A percentile compares a stretch with the other conserved stretches of the same genome.
These are phyloP conservation scores for Styphnolobium japonicum DNA, from an alignment of 306 rosid species.

Conservation along the genomic window DNA sequence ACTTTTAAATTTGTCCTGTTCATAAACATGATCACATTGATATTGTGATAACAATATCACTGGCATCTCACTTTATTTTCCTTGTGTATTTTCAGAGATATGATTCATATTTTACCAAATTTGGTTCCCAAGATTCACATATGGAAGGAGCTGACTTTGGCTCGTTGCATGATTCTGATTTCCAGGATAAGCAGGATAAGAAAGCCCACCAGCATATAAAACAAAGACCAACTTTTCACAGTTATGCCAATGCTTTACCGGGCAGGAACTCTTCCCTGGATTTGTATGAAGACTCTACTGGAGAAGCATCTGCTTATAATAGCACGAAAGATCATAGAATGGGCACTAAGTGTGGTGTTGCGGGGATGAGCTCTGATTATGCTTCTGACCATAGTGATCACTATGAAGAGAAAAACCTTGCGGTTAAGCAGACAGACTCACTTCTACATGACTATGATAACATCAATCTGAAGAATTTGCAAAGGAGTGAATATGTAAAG, in stretches of 20 bases:
- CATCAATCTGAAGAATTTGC: slow-evolving; percentile 38
- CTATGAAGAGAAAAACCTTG: slow-evolving; percentile 47
- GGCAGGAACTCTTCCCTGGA: slow-evolving; percentile 62
- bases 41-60: neutral
- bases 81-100: slow-evolving; percentile 53
- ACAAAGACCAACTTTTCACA: slow-evolving; percentile 37
- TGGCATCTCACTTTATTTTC: slow-evolving; percentile 19
- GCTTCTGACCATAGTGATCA: slow-evolving; percentile 52
- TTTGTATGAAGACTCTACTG: slow-evolving; percentile 57
- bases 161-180: slow-evolving; percentile 47
- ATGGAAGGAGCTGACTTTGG: slow-evolving; percentile 55
- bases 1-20: neutral
- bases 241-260: slow-evolving; percentile 37
- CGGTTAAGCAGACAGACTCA: slow-evolving; percentile 41
- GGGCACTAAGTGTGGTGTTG: slow-evolving; percentile 49
- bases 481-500: slow-evolving; percentile 49
- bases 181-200: slow-evolving; percentile 61
- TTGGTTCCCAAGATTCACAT: slow-evolving; percentile 59
- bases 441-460: slow-evolving; percentile 38
- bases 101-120: slow-evolving; percentile 52
- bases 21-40: neutral
- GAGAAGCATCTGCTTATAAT: slow-evolving; percentile 49
- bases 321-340: slow-evolving; percentile 46
- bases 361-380: slow-evolving; percentile 54
- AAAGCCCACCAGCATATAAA: slow-evolving; percentile 41